These are phyloP conservation scores for Trichoderma sp. DNA, from an alignment of 2,329 filamentous ascomycete species.

Conservation along the genomic window DNA sequence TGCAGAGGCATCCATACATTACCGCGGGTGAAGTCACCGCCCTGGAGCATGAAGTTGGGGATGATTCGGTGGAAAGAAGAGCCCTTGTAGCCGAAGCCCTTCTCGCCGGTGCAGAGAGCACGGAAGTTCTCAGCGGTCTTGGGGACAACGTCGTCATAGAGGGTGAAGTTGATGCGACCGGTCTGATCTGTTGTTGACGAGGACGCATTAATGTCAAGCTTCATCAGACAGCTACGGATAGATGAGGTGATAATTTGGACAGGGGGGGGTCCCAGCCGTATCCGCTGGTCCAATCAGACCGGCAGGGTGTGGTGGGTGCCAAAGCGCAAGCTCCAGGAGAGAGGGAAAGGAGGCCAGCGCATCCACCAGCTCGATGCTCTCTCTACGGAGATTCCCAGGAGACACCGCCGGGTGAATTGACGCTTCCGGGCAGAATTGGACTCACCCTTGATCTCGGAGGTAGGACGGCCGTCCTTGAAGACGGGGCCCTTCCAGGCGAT, in stretches of 20 bases:
- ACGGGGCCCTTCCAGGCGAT: conserved; percentile 69
- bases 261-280: background rate
- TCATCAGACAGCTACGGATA: background rate
- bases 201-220: conserved; percentile 24
- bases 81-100: conserved; percentile 78
- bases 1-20: conserved; percentile 61
- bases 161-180: conserved; percentile 83
- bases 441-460: conserved; percentile 59
- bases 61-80: conserved; percentile 93
- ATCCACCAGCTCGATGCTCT: background rate
- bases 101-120: conserved; percentile 74
- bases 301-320: background rate
- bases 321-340: background rate
- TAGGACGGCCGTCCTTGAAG: conserved; percentile 58
- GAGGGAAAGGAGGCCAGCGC: background rate
- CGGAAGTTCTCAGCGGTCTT: conserved; percentile 86
- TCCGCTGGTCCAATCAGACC: background rate
- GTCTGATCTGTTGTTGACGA: conserved; percentile 57
- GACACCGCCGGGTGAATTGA: background rate
- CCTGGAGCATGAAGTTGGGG: conserved; percentile 91
- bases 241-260: background rate
- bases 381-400: background rate
- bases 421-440: conserved; percentile 15
- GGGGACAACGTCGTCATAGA: conserved; percentile 82
- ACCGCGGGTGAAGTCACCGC: conserved; percentile 89